Evolutionary conservation across 2,329 filamentous ascomycete species (phyloP), one percentile per base, ranked within the genome.

Genomic region (Cryphonectria nitschkei): DNA sequence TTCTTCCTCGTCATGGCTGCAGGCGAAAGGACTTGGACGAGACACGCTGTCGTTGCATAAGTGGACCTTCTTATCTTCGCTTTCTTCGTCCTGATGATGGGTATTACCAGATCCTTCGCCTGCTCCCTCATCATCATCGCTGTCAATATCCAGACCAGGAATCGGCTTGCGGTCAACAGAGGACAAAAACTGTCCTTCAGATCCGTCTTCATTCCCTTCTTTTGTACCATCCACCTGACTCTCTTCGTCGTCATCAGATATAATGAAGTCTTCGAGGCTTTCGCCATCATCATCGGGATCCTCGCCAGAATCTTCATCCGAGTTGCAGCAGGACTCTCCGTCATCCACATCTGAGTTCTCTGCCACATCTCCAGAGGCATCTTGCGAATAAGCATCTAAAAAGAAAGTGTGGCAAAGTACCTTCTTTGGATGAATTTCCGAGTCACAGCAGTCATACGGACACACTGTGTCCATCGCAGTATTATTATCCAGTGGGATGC

Each of bases 401-500:
- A 72, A 58, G 8, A 67, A 67, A 14, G 41, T 54, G 41, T 70
- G 61, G 32, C 70, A 72, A 1, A 72, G 16, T 14, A 72, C 63
- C 32, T 65, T 72, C 1, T 54, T 65, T 13, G 70, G 58, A 1
- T 61, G 65, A 22, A 72, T 61, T 0, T 50, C 32, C 5, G 65
- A 32, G 9, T 58, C 37, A 34, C 70, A 72, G 0, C 32, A 16
- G 5, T 65, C 41, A 41, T 50, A 32, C 3, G 70, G 68, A n/a
- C 70, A 72, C 2, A 16, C 22, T 16, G 34, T 52, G 16, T 68
- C 65, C 46, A 52, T 11, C 29, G 43, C 50, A 16, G 26, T 22
- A 39, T 56, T 22, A 39, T 56, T 19, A n/a, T 14, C 64, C 50
- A 41, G 2, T 11, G 56, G 58, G 34, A 66, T 26, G 32, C 29